Conservation (phyloP, 2,329 filamentous ascomycete genomes). For the Xylaria sp. region DNA sequence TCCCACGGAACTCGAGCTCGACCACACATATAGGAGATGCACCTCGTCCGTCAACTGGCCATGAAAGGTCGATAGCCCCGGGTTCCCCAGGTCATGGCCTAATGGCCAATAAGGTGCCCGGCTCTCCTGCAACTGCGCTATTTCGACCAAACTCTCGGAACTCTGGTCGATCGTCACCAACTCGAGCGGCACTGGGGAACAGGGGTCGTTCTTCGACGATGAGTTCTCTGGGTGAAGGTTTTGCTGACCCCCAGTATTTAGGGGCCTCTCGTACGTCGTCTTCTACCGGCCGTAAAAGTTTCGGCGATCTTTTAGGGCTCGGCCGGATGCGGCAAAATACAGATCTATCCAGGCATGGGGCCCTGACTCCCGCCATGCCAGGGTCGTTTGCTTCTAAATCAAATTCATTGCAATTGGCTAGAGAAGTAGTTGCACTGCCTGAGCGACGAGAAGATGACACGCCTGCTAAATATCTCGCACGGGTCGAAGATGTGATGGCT, state of each 20-base stretch:
- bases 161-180: conserved; percentile 75
- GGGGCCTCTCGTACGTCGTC: conserved; percentile 81
- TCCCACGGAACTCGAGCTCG: conserved; percentile 52
- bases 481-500: conserved; percentile 82
- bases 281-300: conserved; percentile 91
- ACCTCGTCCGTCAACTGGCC: conserved; percentile 45
- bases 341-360: conserved; percentile 76
- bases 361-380: conserved; percentile 76
- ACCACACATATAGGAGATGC: conserved; percentile 42
- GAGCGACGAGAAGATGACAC: conserved; percentile 88
- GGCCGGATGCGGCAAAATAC: conserved; percentile 84
- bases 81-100: conserved; percentile 51
- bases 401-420: conserved; percentile 81
- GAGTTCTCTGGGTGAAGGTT: conserved; percentile 80
- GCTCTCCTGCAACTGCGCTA: conserved; percentile 62
- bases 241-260: conserved; percentile 74
- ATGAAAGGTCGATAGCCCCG: conserved; percentile 50
- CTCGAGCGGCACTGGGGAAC: conserved; percentile 67
- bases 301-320: conserved; percentile 87
- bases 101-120: conserved; percentile 50
- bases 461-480: conserved; percentile 86
- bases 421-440: conserved; percentile 78
- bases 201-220: conserved; percentile 89
- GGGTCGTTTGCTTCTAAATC: conserved; percentile 78
- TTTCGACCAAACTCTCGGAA: conserved; percentile 61